These are phyloP conservation scores for Rhynchospora pubera DNA, from an alignment of 176 grass and related monocot species.

Conservation along the genomic window DNA sequence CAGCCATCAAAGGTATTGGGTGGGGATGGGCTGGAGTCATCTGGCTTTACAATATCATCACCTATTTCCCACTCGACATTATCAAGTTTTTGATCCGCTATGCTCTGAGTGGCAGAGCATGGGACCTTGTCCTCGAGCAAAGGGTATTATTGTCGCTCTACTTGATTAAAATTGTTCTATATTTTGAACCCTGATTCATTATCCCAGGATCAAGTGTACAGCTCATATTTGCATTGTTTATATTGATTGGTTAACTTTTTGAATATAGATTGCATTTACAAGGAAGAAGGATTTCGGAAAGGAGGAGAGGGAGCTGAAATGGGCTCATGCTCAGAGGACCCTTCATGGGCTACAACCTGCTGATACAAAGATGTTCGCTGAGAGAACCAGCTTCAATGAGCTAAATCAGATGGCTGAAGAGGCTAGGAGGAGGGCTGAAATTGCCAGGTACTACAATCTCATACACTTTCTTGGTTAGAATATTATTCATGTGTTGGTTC, in stretches of 20 bases:
- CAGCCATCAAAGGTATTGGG: constrained; percentile 79
- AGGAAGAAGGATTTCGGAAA: constrained; percentile 77
- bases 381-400: constrained; percentile 45
- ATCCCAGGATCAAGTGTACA: background rate
- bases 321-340: constrained; percentile 81
- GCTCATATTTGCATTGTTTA: background rate
- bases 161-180: background rate
- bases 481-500: background rate
- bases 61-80: constrained; percentile 73
- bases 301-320: constrained; percentile 74
- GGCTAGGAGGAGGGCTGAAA: constrained; percentile 66
- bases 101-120: constrained; percentile 62
- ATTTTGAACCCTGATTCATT: background rate
- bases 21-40: constrained; percentile 91
- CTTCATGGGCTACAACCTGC: constrained; percentile 57
- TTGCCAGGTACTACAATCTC: constrained; percentile 41
- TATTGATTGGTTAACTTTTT: background rate
- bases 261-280: constrained; percentile 60
- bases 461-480: background rate
- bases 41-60: constrained; percentile 80
- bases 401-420: constrained; percentile 76
- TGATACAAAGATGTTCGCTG: constrained; percentile 35
- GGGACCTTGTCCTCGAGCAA: constrained; percentile 79
- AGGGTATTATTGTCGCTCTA: constrained; percentile 42
- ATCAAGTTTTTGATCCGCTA: constrained; percentile 90